These are phyloP conservation scores for Cylindrodendrum hubeiense DNA, from an alignment of 2,329 filamentous ascomycete genomes.

Conservation along the genomic window DNA sequence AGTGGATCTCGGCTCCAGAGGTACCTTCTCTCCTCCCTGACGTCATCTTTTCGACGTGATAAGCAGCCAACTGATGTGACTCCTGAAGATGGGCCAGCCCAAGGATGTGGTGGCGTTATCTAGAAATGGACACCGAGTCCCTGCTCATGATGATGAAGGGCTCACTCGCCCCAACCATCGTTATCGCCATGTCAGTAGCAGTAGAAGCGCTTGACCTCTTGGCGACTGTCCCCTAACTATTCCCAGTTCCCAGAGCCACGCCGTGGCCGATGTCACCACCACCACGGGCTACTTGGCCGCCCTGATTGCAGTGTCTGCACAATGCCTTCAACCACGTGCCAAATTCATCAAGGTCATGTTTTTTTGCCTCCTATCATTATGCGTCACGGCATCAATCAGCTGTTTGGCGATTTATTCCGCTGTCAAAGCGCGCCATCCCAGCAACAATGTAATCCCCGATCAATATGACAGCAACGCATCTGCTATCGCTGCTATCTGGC, in stretches of 20 bases:
- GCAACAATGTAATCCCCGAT: conserved; percentile 4
- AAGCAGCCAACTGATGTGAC: not conserved
- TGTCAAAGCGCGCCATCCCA: conserved; percentile 18
- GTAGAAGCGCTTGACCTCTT: not conserved
- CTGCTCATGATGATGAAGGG: conserved; percentile 28
- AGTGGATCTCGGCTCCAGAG: conserved; percentile 9
- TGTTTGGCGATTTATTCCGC: conserved; percentile 25
- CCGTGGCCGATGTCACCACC: conserved; percentile 22
- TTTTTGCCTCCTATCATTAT: conserved; percentile 21
- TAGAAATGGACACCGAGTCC: conserved; percentile 22
- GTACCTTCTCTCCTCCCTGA: not conserved
- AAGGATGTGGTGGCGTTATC: conserved; percentile 17
- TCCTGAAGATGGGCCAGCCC: conserved; percentile 15
- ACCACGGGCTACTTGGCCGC: conserved; percentile 23
- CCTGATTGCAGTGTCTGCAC: conserved; percentile 23
- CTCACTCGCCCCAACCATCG: conserved; percentile 17
- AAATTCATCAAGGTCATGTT: conserved; percentile 30
- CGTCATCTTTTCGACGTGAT: not conserved
- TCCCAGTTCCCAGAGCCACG: conserved; percentile 18
- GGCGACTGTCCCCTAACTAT: not conserved
- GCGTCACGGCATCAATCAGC: conserved; percentile 19
- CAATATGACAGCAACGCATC: conserved; percentile 25
- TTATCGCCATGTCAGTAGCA: conserved; percentile 22
- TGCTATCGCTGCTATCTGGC: conserved; percentile 23
- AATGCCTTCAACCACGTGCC: conserved; percentile 24